Evolutionary conservation across 768 basidiomycete genomes (phyloP).

Genomic region (Exidia glandulosa): DNA sequence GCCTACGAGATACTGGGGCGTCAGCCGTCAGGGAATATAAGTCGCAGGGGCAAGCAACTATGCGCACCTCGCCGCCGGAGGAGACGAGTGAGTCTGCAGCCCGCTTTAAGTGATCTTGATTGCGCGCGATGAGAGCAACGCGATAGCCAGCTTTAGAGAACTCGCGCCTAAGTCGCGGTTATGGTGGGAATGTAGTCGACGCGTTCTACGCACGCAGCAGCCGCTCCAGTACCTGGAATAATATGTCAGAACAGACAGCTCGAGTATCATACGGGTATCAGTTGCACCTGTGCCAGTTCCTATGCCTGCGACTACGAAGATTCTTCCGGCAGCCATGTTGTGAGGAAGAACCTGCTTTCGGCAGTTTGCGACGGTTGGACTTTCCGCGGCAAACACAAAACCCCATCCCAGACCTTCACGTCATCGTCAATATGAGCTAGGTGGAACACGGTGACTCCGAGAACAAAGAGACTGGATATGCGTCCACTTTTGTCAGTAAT

Average conservation of each 20-base stretch:
- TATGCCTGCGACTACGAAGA: conserved; percentile 49
- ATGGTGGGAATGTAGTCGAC: neutral
- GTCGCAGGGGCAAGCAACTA: neutral
- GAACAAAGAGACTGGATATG: no score
- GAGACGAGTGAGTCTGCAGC: conserved; percentile 45
- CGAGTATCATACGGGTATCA: neutral
- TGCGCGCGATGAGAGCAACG: conserved; percentile 55
- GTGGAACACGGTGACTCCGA: no score
- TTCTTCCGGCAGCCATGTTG: neutral
- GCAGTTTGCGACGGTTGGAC: no score
- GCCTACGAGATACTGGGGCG: conserved; percentile 29
- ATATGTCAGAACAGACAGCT: no score
- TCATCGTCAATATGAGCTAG: no score
- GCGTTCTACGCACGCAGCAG: conserved; percentile 23
- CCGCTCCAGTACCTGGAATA: conserved; percentile 26
- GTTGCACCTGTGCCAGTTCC: conserved; percentile 25
- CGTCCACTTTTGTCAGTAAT: no score
- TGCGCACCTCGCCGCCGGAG: conserved; percentile 45
- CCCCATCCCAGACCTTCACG: no score
- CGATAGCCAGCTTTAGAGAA: conserved; percentile 42
- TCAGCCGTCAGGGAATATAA: neutral
- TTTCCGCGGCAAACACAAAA: no score
- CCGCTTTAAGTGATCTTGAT: conserved; percentile 37
- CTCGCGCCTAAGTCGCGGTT: conserved; percentile 33
- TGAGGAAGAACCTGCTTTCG: no score